Base-by-base conservation (phyloP, 2,329 filamentous ascomycete genomes). In the Fusarium nematophilum region DNA sequence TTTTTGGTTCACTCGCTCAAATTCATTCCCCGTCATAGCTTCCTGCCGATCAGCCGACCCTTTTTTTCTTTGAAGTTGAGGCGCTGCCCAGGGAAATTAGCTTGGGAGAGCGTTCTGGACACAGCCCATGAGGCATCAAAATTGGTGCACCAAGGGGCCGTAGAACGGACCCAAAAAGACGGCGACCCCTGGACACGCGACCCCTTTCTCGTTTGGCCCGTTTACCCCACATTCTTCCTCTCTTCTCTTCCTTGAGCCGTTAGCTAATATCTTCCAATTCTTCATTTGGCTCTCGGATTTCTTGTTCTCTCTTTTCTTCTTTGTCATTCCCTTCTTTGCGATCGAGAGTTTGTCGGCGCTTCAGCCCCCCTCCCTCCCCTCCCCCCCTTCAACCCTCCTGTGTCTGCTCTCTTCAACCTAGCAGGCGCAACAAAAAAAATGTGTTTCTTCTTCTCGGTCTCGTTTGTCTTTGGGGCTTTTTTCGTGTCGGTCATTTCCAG, bases 391-490 rank as follows among this genome's bases (percentile, higher is more conserved):
- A 34, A 43, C 48, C 26, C 31, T 47, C 17, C 37, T 25, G 45
- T 42, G 53, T 57, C 34, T 59, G 38, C 48, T 43, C 36, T 17
- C n/a, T 59, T 59, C 57, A 59, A 59, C 57, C 34, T 43, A 23
- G 49, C 44, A 40, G 43, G 40, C 43, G 60, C 60, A 63, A 64
- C n/a, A n/a, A n/a, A n/a, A n/a, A n/a, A 17, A 57, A 45, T 63
- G 60, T 63, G 60, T 45, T 63, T 63, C 43, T 53, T 63, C 31
- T 53, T 63, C 51, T 64, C 60, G 45, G 56, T 64, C 31, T 62
- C 67, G 33, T 72, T 72, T 52, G 46, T 69, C 25, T 73, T 74
- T 36, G 62, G 69, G 27, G 47, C 67, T 50, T 73, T 73, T 50
- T 63, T 65, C 52, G 48, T 71, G 49, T 71, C 71, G 27, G 50